These are phyloP conservation scores for Umbelopsis vinacea DNA, from an alignment of 192 early-diverging fungal species.

Conservation along the genomic window DNA sequence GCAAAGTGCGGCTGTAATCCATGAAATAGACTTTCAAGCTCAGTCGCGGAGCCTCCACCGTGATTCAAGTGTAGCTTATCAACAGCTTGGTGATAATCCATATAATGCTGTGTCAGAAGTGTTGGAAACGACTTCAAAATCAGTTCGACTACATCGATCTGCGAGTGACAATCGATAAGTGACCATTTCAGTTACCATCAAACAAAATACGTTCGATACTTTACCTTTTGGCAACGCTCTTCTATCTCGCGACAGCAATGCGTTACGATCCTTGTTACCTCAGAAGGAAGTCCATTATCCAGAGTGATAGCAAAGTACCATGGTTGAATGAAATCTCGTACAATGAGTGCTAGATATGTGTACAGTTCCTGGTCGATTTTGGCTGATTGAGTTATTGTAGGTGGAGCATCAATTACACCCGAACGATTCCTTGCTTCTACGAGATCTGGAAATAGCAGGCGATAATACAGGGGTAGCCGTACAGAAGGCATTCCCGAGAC, in stretches of 20 bases:
- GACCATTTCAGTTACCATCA: neutral
- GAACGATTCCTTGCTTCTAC: constrained; percentile 30
- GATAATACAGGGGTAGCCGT: constrained; percentile 31
- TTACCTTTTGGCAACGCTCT: constrained; percentile 46
- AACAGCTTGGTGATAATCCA: constrained; percentile 50
- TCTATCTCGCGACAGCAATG: constrained; percentile 6
- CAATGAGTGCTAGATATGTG: constrained; percentile 51
- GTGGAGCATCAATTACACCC: constrained; percentile 31
- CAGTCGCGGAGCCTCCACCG: constrained; percentile 43
- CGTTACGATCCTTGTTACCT: constrained; percentile 25
- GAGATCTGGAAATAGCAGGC: constrained; percentile 39
- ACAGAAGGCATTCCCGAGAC: constrained; percentile 13
- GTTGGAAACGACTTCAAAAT: constrained; percentile 49
- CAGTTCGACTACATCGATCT: constrained; percentile 55
- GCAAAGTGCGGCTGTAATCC: constrained; percentile 60
- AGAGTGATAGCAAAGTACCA: constrained; percentile 54
- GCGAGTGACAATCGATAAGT: neutral
- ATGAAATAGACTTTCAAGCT: constrained; percentile 47
- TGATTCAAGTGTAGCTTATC: constrained; percentile 45
- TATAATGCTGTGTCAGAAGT: constrained; percentile 49
- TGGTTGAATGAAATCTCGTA: constrained; percentile 56
- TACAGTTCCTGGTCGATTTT: constrained; percentile 57
- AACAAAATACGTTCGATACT: neutral
- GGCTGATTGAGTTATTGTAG: constrained; percentile 41
- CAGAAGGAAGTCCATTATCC: constrained; percentile 46